phyloP scores from a whole-genome alignment of 345 rosid genomes.

The Lenwebbia sp. region DNA sequence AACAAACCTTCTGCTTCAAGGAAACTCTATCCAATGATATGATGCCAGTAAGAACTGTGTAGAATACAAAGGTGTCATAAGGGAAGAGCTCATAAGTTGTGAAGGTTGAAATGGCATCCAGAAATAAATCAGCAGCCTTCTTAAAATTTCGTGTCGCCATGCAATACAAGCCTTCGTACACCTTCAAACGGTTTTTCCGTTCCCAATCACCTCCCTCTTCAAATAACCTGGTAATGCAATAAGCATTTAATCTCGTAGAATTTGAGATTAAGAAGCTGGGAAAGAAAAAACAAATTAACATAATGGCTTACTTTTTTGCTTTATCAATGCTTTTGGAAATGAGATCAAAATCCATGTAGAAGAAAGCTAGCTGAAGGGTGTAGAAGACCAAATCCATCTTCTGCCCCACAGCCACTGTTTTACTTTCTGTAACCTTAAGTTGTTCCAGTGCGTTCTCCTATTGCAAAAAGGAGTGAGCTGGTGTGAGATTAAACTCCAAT shows the following conservation, averaged over 20 bases:
- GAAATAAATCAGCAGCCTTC: slow-evolving; percentile 81
- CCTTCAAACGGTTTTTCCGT: slow-evolving; percentile 94
- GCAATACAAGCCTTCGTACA: slow-evolving; percentile 90
- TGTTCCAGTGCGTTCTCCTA: slow-evolving; percentile 95
- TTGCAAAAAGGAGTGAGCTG: background rate
- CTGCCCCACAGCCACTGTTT: slow-evolving; percentile 98
- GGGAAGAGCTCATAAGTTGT: slow-evolving; percentile 96
- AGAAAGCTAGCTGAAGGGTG: slow-evolving; percentile 77
- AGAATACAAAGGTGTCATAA: slow-evolving; percentile 89
- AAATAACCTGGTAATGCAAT: slow-evolving; percentile 49
- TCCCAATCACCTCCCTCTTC: slow-evolving; percentile 99
- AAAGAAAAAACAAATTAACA: background rate
- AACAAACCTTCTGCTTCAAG: slow-evolving; percentile 81
- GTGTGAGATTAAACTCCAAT: background rate
- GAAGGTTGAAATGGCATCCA: slow-evolving; percentile 97
- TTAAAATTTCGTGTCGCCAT: slow-evolving; percentile 85
- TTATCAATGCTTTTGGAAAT: slow-evolving; percentile 93
- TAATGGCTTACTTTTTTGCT: slow-evolving; percentile 66
- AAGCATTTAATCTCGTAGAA: background rate
- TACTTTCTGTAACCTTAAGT: slow-evolving; percentile 85
- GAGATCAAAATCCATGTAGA: slow-evolving; percentile 94
- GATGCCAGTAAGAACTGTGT: slow-evolving; percentile 92
- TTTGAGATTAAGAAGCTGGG: background rate
- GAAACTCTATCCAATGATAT: slow-evolving; percentile 95
- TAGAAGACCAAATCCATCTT: slow-evolving; percentile 94